These are phyloP conservation scores for Thecamonas trahens DNA, from an alignment of 78 protist species.

Conservation along the genomic window DNA sequence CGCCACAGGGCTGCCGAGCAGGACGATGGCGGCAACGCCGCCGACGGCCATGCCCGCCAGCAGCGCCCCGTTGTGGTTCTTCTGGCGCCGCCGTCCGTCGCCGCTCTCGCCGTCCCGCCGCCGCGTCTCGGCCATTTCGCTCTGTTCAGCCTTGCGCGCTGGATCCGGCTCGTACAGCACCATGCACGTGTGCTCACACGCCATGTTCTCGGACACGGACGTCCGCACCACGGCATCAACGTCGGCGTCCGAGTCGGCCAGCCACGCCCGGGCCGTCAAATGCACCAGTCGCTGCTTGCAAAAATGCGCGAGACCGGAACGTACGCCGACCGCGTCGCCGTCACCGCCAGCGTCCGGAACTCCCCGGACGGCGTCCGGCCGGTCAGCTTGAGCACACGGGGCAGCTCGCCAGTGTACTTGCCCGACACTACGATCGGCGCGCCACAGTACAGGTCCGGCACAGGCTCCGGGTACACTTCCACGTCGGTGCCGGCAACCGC, in stretches of 20 bases:
- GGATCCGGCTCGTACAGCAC: too few relatives aligned
- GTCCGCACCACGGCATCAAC: background rate
- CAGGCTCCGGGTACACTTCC: background rate
- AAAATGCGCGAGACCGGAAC: background rate
- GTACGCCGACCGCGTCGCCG: background rate
- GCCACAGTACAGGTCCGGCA: background rate
- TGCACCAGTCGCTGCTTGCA: background rate
- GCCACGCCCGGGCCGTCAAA: background rate
- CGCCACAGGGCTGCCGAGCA: too few relatives aligned
- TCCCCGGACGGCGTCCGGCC: background rate
- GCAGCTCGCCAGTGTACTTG: background rate
- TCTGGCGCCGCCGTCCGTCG: too few relatives aligned
- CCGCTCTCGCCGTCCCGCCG: too few relatives aligned
- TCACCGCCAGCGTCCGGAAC: background rate
- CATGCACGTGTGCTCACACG: background rate
- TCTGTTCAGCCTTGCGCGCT: too few relatives aligned
- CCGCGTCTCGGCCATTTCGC: too few relatives aligned
- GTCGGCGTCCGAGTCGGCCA: background rate
- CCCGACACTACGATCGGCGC: background rate
- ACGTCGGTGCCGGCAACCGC: background rate
- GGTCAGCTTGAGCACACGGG: background rate
- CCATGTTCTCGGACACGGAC: background rate
- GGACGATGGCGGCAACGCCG: too few relatives aligned
- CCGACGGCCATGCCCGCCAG: too few relatives aligned
- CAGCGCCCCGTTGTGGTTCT: too few relatives aligned